These are phyloP conservation scores for Decorospora gaudefroyi DNA, from an alignment of 2,329 filamentous ascomycete genomes.

Conservation along the genomic window DNA sequence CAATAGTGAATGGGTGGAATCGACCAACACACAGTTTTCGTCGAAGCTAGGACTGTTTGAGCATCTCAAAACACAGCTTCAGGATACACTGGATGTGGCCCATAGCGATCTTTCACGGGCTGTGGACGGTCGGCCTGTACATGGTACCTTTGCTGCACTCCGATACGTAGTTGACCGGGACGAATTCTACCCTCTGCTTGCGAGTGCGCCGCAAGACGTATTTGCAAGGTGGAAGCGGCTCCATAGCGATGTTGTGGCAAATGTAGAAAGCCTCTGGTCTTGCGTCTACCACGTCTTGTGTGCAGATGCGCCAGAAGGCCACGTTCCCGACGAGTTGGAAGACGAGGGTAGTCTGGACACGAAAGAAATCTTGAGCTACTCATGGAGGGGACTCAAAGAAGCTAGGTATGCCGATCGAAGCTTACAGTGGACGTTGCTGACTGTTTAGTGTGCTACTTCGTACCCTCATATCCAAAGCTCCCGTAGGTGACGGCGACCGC, in stretches of 20 bases:
- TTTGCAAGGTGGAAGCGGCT: conserved; percentile 46
- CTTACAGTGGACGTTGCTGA: neutral
- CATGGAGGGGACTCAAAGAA: conserved; percentile 93
- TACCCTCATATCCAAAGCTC: conserved; percentile 47
- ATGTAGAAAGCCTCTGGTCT: conserved; percentile 74
- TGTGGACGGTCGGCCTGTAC: conserved; percentile 53
- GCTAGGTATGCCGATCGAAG: conserved; percentile 65
- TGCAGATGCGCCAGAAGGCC: conserved; percentile 91
- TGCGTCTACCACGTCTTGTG: conserved; percentile 79
- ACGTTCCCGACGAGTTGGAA: conserved; percentile 76
- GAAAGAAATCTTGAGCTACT: conserved; percentile 91
- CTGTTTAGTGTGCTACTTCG: conserved; percentile 69
- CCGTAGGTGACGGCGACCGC: conserved; percentile 32
- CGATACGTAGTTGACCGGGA: conserved; percentile 58
- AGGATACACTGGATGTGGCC: conserved; percentile 66
- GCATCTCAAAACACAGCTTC: conserved; percentile 63
- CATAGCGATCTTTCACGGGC: conserved; percentile 68
- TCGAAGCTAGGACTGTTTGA: conserved; percentile 58
- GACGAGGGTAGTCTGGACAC: conserved; percentile 73
- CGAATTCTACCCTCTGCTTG: conserved; percentile 34
- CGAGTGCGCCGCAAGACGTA: conserved; percentile 11
- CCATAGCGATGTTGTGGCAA: conserved; percentile 62
- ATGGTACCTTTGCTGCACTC: conserved; percentile 50
- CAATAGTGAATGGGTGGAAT: conserved; percentile 4
- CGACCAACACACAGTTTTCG: conserved; percentile 18